These are phyloP conservation scores for Dothistroma septosporum DNA, from an alignment of 2,329 filamentous ascomycete species.

Conservation along the genomic window DNA sequence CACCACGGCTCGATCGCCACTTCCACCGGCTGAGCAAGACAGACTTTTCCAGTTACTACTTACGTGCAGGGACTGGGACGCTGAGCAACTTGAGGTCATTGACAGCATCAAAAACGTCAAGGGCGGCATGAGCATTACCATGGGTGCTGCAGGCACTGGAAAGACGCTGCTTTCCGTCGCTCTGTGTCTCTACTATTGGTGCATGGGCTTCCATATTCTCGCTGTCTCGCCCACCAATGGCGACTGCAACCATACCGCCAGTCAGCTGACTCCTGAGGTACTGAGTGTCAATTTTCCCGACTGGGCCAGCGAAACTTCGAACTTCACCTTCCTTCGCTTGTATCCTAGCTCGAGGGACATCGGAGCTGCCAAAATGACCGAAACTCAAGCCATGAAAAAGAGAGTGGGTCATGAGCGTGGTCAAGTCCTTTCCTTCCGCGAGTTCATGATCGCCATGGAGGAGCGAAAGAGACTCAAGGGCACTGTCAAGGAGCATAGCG, in stretches of 20 bases:
- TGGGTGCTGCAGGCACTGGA: conserved; percentile 18
- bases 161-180: conserved; percentile 21
- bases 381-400: background rate
- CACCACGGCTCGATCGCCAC: conserved; percentile 2
- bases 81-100: conserved; percentile 17
- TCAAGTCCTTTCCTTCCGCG: conserved; percentile 1
- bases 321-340: conserved; percentile 10
- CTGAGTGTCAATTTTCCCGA: conserved; percentile 1
- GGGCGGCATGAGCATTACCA: conserved; percentile 9
- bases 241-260: conserved; percentile 11
- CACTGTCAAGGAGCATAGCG: background rate
- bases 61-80: conserved; percentile 15
- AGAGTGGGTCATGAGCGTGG: background rate
- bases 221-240: conserved; percentile 18
- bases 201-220: conserved; percentile 15
- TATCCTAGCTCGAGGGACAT: conserved; percentile 13
- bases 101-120: conserved; percentile 9
- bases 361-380: background rate
- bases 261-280: background rate
- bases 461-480: conserved; percentile 1
- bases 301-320: background rate
- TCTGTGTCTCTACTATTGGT: conserved; percentile 18
- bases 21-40: background rate
- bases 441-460: conserved; percentile 11
- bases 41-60: conserved; percentile 10